These are phyloP conservation scores for Epichloe uncinata DNA, from an alignment of 2,329 filamentous ascomycete genomes.

Conservation along the genomic window DNA sequence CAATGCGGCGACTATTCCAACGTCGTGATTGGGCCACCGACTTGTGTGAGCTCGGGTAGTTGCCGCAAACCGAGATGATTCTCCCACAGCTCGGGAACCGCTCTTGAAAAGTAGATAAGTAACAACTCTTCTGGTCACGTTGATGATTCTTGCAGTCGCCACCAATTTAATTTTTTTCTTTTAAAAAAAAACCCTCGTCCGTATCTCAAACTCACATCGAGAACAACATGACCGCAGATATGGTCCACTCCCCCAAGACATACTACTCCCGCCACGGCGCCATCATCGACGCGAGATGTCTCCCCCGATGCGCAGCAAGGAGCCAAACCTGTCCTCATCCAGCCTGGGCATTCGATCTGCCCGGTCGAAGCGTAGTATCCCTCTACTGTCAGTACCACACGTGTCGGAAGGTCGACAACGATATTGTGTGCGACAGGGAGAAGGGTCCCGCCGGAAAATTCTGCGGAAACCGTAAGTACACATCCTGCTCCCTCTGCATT, in stretches of 20 bases:
- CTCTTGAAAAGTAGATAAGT: no score
- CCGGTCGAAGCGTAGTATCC: background rate
- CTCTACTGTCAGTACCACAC: constrained; percentile 3
- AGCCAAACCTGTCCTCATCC: background rate
- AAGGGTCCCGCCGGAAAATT: background rate
- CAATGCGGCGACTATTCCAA: background rate
- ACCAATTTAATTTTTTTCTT: no score
- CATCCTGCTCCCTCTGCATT: background rate
- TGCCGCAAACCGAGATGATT: background rate
- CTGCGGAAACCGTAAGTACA: background rate
- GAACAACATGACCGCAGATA: no score
- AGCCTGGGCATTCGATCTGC: background rate
- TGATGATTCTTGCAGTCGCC: no score
- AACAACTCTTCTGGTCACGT: no score
- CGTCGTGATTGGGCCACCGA: background rate
- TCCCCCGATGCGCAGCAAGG: background rate
- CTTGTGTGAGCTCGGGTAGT: background rate
- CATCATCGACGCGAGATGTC: background rate
- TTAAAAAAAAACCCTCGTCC: no score
- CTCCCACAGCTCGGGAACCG: no score
- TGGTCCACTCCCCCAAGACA: background rate
- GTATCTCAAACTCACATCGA: no score
- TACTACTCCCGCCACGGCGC: background rate
- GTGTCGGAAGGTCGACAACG: constrained; percentile 2
- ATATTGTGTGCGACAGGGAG: background rate